Base-by-base conservation (phyloP, 2,329 filamentous ascomycete genomes). In the Trichoderma citrinoviride region DNA sequence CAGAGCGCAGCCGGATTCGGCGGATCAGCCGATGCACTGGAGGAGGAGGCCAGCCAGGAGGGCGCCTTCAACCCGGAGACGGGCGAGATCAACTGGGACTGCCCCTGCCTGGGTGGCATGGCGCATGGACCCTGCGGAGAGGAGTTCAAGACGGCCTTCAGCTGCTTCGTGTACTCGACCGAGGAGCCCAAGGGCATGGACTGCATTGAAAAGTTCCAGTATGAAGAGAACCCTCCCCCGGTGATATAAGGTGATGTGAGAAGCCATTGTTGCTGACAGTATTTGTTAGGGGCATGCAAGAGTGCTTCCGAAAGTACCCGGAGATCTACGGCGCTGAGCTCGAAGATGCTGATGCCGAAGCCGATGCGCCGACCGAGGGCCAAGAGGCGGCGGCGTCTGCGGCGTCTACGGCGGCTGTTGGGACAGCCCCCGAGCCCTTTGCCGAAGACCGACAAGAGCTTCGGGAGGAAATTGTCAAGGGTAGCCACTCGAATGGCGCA, bases 1-100 rank as follows among this genome's bases (percentile, higher is more conserved):
- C 70, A 75, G 52, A 68, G 41, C 50, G 70, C 70, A 4, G 67
- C 50, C 23, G 70, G 67, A 27, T 61, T 73, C 67, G 68, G 70
- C 6, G 75, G 76, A 29, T 81, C 83, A 2, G 80, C 82, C 7
- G 80, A 80, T 65, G 82, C 78, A 0, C 80, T 95, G 15, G 90
- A 97, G 77, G 87, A 92, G 66, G 93, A 97, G 77, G 93, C 92
- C 6, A 85, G 81, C 67, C 88, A 94, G 75, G 88, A 98, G 78
- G 95, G 92, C 64, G 95, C 95, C 1, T 99, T 98, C 82, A 96
- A 99, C 78, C 93, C 93, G 3, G 95, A 98, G 81, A 99, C 95
- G 10, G 95, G 95, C 71, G 95, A 99, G 84, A 99, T 99, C 80
- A 99, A 99, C 83, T 99, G 95, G 95, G 95, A 98, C 77, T 99